A percentile compares a stretch with the other conserved stretches of the same genome.
Conservation (phyloP, 331 rosid species). For the Quercus lobata region DNA sequence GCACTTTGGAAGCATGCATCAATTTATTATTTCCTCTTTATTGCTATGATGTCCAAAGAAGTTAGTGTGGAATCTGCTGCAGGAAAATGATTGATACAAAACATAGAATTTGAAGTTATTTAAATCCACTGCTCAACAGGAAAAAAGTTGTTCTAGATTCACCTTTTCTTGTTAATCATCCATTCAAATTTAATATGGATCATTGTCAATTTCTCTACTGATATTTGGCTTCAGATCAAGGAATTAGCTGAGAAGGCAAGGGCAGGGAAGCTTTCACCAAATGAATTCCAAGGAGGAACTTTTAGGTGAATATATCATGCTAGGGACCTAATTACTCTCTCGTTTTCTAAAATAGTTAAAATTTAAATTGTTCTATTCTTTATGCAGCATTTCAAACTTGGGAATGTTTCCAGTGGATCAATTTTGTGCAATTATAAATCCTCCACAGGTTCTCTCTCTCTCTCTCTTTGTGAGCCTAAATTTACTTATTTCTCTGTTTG, state of each 20-base stretch:
- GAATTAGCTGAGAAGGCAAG: slow-evolving; percentile 93
- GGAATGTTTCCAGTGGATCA: slow-evolving; percentile 98
- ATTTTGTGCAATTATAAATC: slow-evolving; percentile 95
- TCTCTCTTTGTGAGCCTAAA: background rate
- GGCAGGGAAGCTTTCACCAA: slow-evolving; percentile 77
- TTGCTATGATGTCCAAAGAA: background rate
- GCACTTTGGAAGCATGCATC: background rate
- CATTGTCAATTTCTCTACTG: background rate
- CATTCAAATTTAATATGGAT: background rate
- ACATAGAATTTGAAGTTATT: background rate
- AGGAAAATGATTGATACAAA: background rate
- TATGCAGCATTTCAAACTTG: slow-evolving; percentile 94
- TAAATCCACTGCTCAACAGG: background rate
- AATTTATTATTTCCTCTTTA: background rate
- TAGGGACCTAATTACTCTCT: background rate
- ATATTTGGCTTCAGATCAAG: slow-evolving; percentile 57
- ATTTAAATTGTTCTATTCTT: slow-evolving; percentile 13
- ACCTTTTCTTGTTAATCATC: background rate
- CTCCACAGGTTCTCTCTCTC: slow-evolving; percentile 75
- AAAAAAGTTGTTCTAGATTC: background rate
- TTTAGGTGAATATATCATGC: slow-evolving; percentile 60
- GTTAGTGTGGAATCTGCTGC: background rate
- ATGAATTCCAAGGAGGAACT: slow-evolving; percentile 95
- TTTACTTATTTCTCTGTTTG: background rate
- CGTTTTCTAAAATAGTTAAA: slow-evolving; percentile 15